These are phyloP conservation scores for Astrothelium subdiscretum DNA, from an alignment of 495 filamentous ascomycete species.

Conservation along the genomic window DNA sequence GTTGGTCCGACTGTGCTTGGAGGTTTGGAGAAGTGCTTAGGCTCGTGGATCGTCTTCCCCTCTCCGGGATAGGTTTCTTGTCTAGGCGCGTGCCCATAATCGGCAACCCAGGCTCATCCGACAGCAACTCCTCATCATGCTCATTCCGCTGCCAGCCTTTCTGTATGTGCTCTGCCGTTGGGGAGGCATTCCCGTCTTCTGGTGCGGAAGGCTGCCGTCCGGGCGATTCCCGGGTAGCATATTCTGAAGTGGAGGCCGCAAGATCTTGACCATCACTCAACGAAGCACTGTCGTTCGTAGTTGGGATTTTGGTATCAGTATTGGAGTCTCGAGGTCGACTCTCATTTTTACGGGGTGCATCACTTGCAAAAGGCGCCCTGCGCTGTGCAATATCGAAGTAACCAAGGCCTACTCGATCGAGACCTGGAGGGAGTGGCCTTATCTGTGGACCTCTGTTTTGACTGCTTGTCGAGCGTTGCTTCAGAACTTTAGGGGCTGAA, in stretches of 20 bases:
- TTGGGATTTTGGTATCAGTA: not conserved
- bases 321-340: not conserved
- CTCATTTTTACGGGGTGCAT: not conserved
- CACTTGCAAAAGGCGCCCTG: not conserved
- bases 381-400: not conserved
- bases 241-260: not conserved
- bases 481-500: not conserved
- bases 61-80: not conserved
- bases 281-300: not conserved
- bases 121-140: not conserved
- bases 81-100: not conserved
- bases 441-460: not conserved
- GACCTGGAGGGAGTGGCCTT: slow-evolving; percentile 14
- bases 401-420: slow-evolving; percentile 3
- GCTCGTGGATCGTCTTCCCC: not conserved
- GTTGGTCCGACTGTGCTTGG: not conserved
- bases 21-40: not conserved
- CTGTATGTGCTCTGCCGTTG: not conserved
- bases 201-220: not conserved
- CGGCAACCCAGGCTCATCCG: not conserved
- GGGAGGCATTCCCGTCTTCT: not conserved
- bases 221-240: not conserved
- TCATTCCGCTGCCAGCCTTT: not conserved
- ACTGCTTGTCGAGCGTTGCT: not conserved
- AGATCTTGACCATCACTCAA: not conserved